These are phyloP conservation scores for Paecilomyces formosus DNA, from an alignment of 2,329 filamentous ascomycete species.

Conservation along the genomic window DNA sequence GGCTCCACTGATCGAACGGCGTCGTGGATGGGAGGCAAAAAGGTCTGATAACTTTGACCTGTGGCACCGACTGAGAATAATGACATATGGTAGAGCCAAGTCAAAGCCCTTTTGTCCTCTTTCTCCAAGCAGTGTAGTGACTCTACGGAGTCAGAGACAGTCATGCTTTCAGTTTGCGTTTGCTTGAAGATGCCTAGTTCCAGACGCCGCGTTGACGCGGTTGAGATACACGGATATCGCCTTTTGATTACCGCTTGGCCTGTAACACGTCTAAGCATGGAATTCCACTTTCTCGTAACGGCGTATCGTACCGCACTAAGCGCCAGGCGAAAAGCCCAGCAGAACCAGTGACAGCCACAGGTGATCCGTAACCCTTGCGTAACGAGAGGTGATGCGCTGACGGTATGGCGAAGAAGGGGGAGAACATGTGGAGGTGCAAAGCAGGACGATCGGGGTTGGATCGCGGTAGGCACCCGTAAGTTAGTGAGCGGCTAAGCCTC, in stretches of 20 bases:
- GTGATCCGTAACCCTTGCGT: constrained; percentile 14
- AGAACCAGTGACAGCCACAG: neutral
- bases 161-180: neutral
- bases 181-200: neutral
- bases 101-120: neutral
- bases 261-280: neutral
- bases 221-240: neutral
- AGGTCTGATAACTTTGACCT: neutral
- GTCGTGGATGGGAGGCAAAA: neutral
- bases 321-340: constrained; percentile 1
- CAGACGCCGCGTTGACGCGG: neutral
- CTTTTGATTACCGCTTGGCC: neutral
- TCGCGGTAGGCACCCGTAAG: neutral
- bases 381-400: constrained; percentile 16
- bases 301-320: neutral
- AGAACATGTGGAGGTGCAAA: neutral
- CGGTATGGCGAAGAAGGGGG: constrained; percentile 5
- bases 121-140: too few species aligned
- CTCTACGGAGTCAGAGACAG: neutral
- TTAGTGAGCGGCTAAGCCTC: neutral
- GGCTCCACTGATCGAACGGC: neutral
- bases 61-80: neutral
- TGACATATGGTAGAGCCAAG: neutral
- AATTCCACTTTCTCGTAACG: neutral
- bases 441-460: neutral